These are phyloP conservation scores for Linaria vulgaris DNA, from an alignment of 257 asterid genomes.

Conservation along the genomic window DNA sequence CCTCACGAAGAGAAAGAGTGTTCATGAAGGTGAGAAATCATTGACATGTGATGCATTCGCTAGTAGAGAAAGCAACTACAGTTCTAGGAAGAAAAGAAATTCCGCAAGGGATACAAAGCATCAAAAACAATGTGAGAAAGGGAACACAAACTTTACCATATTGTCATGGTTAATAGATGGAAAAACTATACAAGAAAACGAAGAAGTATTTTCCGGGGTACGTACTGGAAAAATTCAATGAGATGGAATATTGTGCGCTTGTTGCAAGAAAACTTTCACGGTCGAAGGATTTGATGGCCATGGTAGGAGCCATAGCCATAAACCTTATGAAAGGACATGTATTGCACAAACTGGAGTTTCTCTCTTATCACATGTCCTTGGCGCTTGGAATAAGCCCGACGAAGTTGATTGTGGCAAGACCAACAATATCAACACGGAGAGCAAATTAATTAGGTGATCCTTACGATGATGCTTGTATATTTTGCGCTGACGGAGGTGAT, in stretches of 20 bases:
- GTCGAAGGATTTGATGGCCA: slow-evolving; percentile 38
- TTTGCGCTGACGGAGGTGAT: slow-evolving; percentile 63
- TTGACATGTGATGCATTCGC: no score
- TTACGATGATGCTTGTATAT: slow-evolving; percentile 53
- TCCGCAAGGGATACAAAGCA: no score
- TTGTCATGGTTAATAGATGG: slow-evolving; percentile 51
- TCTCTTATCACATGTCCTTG: slow-evolving; percentile 31
- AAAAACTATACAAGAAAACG: slow-evolving; percentile 32
- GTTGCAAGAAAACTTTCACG: slow-evolving; percentile 35
- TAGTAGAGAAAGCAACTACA: no score
- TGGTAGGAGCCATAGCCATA: slow-evolving; percentile 26
- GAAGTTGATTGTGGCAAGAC: slow-evolving; percentile 26
- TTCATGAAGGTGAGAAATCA: no score
- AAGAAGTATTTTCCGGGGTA: slow-evolving; percentile 19
- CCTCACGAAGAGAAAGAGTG: no score
- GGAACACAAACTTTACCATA: slow-evolving; percentile 23
- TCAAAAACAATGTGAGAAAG: no score
- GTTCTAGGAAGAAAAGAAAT: no score
- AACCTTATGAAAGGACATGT: slow-evolving; percentile 34
- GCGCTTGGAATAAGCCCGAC: slow-evolving; percentile 41
- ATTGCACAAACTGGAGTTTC: slow-evolving; percentile 8
- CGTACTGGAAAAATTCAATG: slow-evolving; percentile 35
- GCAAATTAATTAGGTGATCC: slow-evolving; percentile 22
- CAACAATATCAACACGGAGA: slow-evolving; percentile 27
- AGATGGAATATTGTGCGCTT: slow-evolving; percentile 44